Evolutionary conservation across 1,284 basidiomycete species (phyloP).

Genomic region (Ustilago cynodontis): DNA sequence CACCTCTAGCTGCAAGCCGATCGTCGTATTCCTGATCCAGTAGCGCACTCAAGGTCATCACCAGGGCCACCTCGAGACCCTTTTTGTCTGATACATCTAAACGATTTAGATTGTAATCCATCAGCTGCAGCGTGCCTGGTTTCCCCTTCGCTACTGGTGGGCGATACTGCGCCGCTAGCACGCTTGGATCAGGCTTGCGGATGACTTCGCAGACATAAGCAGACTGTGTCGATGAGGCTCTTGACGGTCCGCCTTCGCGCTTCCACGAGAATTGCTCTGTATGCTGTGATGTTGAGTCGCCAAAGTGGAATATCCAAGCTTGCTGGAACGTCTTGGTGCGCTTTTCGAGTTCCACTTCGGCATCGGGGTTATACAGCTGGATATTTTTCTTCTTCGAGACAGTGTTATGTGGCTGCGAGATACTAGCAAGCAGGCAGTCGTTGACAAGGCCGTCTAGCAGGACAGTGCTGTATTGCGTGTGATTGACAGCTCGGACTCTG

Average conservation of each 20-base stretch:
- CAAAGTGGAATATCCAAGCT: slow-evolving; percentile 80
- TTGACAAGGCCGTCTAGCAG: slow-evolving; percentile 50
- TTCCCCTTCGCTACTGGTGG: slow-evolving; percentile 76
- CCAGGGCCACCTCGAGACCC: slow-evolving; percentile 81
- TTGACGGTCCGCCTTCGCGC: slow-evolving; percentile 22
- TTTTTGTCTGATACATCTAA: slow-evolving; percentile 79
- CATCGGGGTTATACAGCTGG: slow-evolving; percentile 80
- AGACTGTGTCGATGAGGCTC: slow-evolving; percentile 27
- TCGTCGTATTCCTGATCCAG: slow-evolving; percentile 77
- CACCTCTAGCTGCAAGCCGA: slow-evolving; percentile 22
- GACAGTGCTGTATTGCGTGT: slow-evolving; percentile 40
- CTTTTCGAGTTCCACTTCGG: slow-evolving; percentile 77
- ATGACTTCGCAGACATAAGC: slow-evolving; percentile 74
- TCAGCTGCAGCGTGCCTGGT: slow-evolving; percentile 79
- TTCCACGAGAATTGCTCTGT: slow-evolving; percentile 68
- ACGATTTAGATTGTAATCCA: slow-evolving; percentile 85
- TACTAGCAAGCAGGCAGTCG: slow-evolving; percentile 39
- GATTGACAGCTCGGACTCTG: slow-evolving; percentile 43
- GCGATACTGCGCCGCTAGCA: slow-evolving; percentile 83
- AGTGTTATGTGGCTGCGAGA: slow-evolving; percentile 36
- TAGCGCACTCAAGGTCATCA: slow-evolving; percentile 81
- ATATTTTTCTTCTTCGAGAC: slow-evolving; percentile 77
- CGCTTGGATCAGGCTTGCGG: slow-evolving; percentile 84
- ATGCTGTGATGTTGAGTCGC: slow-evolving; percentile 72
- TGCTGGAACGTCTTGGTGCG: slow-evolving; percentile 80